These are phyloP conservation scores for Fusarium sp. DNA, from an alignment of 2,329 filamentous ascomycete genomes.

Conservation along the genomic window DNA sequence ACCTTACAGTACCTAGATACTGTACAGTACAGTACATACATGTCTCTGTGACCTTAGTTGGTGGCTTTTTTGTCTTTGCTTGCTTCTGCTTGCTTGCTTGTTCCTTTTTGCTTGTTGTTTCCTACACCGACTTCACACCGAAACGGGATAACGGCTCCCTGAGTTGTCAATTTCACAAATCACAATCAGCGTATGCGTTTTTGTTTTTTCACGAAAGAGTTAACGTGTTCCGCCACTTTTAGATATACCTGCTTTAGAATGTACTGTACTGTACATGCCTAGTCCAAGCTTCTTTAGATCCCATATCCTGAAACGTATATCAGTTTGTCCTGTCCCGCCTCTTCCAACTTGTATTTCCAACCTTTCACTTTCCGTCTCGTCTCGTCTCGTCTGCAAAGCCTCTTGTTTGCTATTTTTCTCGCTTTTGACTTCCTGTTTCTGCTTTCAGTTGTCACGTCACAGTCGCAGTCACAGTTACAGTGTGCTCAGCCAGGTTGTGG, in stretches of 20 bases:
- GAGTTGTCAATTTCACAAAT: slow-evolving; percentile 32
- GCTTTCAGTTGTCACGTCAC: slow-evolving; percentile 16
- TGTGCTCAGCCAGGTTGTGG: background rate
- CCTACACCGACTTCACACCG: slow-evolving; percentile 47
- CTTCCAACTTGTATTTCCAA: background rate
- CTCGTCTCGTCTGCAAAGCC: background rate
- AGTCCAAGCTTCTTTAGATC: slow-evolving; percentile 16
- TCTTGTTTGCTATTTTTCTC: background rate
- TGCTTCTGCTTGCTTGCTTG: slow-evolving; percentile 1
- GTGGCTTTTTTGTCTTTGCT: slow-evolving; percentile 26
- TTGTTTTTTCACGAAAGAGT: slow-evolving; percentile 1
- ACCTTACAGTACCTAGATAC: background rate
- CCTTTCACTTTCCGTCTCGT: background rate
- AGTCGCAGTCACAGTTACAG: background rate
- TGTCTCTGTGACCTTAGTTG: background rate
- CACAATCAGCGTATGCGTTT: slow-evolving; percentile 13
- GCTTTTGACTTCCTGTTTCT: slow-evolving; percentile 7
- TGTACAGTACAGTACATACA: background rate
- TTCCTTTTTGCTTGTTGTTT: slow-evolving; percentile 14
- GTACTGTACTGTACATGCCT: background rate
- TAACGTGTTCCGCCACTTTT: slow-evolving; percentile 30
- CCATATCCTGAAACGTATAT: slow-evolving; percentile 20
- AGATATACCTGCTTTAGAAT: background rate
- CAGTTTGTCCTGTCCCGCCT: slow-evolving; percentile 16
- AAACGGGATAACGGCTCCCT: slow-evolving; percentile 35